A percentile compares a stretch with the other conserved stretches of the same genome.
These are phyloP conservation scores for Hyphopichia fennica DNA, from an alignment of 1,139 yeast species.

Conservation along the genomic window DNA sequence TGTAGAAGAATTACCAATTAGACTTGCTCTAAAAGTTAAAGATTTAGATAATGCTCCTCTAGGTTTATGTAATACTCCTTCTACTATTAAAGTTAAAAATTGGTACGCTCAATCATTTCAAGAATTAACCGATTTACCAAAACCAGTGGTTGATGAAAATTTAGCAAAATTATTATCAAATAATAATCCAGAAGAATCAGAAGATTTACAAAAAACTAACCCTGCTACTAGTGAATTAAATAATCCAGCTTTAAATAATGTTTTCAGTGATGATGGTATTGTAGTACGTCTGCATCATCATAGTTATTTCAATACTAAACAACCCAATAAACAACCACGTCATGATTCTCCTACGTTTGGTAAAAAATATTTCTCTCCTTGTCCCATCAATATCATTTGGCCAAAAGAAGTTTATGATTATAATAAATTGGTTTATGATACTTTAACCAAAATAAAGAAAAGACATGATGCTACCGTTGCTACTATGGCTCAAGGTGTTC, in stretches of 20 bases:
- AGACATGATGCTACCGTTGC: conserved; percentile 94
- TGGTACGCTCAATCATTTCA: conserved; percentile 94
- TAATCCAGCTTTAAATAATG: conserved; percentile 44
- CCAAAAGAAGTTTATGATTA: conserved; percentile 76
- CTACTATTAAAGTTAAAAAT: conserved; percentile 72
- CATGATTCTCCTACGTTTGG: conserved; percentile 43
- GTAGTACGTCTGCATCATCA: conserved; percentile 36
- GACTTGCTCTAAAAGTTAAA: conserved; percentile 82
- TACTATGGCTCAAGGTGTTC: conserved; percentile 89
- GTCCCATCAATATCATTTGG: conserved; percentile 56
- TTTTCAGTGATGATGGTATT: conserved; percentile 56
- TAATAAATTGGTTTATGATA: conserved; percentile 65
- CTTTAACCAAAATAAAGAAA: conserved; percentile 69
- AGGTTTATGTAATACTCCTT: conserved; percentile 70
- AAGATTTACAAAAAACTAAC: conserved; percentile 18
- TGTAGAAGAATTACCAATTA: conserved; percentile 82
- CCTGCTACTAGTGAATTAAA: conserved; percentile 31
- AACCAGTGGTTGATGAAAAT: conserved; percentile 45
- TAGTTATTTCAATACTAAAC: conserved; percentile 7
- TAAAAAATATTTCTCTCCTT: conserved; percentile 60
- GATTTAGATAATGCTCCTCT: conserved; percentile 81
- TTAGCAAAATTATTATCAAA: conserved; percentile 32
- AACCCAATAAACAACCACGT: neutral
- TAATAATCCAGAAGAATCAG: neutral
- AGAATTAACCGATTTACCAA: conserved; percentile 63